These are phyloP conservation scores for Phytophthora podocarpi DNA, from an alignment of 352 stramenopile species.

Conservation along the genomic window DNA sequence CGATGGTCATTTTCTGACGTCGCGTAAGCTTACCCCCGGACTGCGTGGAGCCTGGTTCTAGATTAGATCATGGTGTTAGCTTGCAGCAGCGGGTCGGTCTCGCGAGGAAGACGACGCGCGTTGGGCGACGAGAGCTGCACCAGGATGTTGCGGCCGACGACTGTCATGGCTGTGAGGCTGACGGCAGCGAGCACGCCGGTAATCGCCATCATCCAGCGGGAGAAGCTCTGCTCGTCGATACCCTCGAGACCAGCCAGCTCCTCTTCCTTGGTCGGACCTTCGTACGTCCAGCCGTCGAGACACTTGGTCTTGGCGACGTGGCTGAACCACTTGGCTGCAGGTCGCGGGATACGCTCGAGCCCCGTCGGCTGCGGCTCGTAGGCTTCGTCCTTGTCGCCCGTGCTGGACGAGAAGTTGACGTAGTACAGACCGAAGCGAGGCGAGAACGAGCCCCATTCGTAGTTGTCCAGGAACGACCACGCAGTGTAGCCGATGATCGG, in stretches of 20 bases:
- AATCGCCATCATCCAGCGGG: constrained; percentile 21
- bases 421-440: constrained; percentile 72
- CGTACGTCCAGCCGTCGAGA: constrained; percentile 35
- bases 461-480: constrained; percentile 95
- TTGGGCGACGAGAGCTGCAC: constrained; percentile 28
- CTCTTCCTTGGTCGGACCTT: constrained; percentile 2
- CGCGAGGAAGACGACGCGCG: constrained; percentile 13
- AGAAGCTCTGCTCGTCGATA: constrained; percentile 23
- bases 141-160: constrained; percentile 30
- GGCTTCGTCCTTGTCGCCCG: constrained; percentile 36
- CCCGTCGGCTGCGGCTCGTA: constrained; percentile 26
- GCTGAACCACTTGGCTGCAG: constrained; percentile 57
- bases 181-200: constrained; percentile 24
- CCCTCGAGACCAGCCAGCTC: constrained; percentile 17
- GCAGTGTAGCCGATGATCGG: constrained; percentile 91
- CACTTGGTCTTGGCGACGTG: constrained; percentile 60
- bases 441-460: constrained; percentile 91
- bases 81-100: constrained; percentile 33
- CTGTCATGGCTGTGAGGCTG: constrained; percentile 12
- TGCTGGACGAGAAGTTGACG: constrained; percentile 55
- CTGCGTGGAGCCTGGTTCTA: too few relatives aligned
- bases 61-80: constrained; percentile 31
- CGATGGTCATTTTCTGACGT: too few relatives aligned
- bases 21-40: too few relatives aligned
- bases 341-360: constrained; percentile 49